A percentile compares a stretch with the other conserved stretches of the same genome.
These are phyloP conservation scores for Lepidium campestre DNA, from an alignment of 441 rosid genomes.

Conservation along the genomic window DNA sequence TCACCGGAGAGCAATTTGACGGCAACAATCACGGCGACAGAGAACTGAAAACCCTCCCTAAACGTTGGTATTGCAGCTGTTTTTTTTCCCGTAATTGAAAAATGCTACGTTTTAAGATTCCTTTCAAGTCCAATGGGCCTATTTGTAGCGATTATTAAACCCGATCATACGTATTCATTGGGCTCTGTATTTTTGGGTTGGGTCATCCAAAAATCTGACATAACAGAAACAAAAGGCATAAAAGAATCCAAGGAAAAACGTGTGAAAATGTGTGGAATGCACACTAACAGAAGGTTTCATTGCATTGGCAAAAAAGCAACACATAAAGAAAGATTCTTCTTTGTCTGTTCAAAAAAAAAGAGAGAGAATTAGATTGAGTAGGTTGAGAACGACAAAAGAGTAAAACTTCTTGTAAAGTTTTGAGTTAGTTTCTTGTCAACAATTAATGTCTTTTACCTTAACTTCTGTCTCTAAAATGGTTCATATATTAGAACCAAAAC, in stretches of 20 bases:
- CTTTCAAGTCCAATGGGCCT: constrained; percentile 14
- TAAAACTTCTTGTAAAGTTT: no score
- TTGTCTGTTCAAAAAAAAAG: constrained; percentile 12
- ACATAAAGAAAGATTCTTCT: constrained; percentile 22
- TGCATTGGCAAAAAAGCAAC: constrained; percentile 11
- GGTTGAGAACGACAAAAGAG: constrained; percentile 23
- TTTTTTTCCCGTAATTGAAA: no score
- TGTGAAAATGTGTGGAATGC: constrained; percentile 35
- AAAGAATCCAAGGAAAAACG: constrained; percentile 6
- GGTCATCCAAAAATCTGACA: constrained; percentile 7
- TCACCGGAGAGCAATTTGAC: constrained; percentile 13
- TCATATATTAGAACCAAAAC: neutral
- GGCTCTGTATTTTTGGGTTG: neutral
- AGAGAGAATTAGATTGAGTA: constrained; percentile 17
- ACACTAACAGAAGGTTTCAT: no score
- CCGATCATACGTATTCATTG: neutral
- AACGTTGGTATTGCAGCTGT: no score
- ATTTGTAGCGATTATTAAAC: neutral
- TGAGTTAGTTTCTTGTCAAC: constrained; percentile 27
- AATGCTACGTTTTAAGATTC: neutral
- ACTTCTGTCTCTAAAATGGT: neutral
- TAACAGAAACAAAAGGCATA: constrained; percentile 10
- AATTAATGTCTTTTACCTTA: constrained; percentile 28
- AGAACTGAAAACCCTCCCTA: neutral
- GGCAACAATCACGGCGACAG: constrained; percentile 7